Percentiles rank a stretch among this genome's conserved stretches.
These are phyloP conservation scores for Penicillium bialowiezense DNA, from an alignment of 495 filamentous ascomycete genomes.

Conservation along the genomic window DNA sequence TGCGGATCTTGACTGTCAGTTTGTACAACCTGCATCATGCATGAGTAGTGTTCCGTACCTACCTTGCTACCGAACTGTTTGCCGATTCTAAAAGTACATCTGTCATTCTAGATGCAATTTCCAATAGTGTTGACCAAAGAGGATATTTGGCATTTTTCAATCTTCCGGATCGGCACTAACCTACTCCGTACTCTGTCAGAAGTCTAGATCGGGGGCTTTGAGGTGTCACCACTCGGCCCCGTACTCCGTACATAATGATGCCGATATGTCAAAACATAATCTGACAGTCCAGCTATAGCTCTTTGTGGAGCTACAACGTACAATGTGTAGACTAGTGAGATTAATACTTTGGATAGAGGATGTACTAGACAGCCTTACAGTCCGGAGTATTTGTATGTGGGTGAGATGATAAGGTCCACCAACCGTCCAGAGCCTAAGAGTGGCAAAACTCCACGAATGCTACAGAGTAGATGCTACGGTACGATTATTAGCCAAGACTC, in stretches of 20 bases:
- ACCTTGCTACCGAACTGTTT: neutral
- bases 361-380: too few species aligned
- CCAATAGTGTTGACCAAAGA: neutral
- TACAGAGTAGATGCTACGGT: neutral
- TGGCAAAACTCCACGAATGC: neutral
- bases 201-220: constrained; percentile 3
- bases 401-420: neutral
- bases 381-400: neutral
- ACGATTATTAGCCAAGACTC: neutral
- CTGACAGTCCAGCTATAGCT: constrained; percentile 1
- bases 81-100: constrained; percentile 1
- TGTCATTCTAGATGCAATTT: neutral
- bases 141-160: neutral
- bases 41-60: too few species aligned
- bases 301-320: neutral
- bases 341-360: too few species aligned
- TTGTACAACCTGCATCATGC: constrained; percentile 1
- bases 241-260: neutral
- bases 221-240: neutral
- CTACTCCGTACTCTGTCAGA: neutral
- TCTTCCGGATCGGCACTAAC: too few species aligned
- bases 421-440: neutral
- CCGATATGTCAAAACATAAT: neutral
- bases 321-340: too few species aligned
- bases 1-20: neutral